phyloP scores from a whole-genome alignment of 176 grass and related monocot species.

The Raddia distichophylla region DNA sequence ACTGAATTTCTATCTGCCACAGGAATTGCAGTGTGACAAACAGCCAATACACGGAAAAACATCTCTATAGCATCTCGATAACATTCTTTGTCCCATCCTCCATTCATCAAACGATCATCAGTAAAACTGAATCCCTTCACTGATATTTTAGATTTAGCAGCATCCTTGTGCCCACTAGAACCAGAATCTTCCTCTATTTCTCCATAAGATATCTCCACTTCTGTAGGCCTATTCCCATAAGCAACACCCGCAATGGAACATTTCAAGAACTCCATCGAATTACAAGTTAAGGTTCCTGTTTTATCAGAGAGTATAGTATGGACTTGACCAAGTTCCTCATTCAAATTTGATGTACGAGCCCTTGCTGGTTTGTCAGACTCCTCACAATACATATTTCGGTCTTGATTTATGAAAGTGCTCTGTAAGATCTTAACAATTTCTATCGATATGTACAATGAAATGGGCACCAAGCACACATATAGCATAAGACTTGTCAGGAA shows the following conservation, averaged over 20 bases:
- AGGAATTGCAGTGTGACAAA: constrained; percentile 94
- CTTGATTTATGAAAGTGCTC: constrained; percentile 87
- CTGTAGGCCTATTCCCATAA: constrained; percentile 64
- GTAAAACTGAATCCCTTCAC: constrained; percentile 90
- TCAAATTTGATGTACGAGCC: constrained; percentile 91
- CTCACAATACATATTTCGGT: constrained; percentile 80
- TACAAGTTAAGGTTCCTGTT: constrained; percentile 95
- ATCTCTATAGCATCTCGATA: constrained; percentile 64
- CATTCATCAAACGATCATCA: constrained; percentile 71
- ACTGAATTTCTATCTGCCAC: constrained; percentile 61
- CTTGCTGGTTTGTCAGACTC: constrained; percentile 84
- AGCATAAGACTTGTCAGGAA: constrained; percentile 92
- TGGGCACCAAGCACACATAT: constrained; percentile 85
- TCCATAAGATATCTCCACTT: constrained; percentile 72
- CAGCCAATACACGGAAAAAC: constrained; percentile 78
- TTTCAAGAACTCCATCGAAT: constrained; percentile 98
- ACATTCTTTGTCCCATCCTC: constrained; percentile 73
- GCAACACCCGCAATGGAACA: constrained; percentile 83
- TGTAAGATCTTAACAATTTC: constrained; percentile 94
- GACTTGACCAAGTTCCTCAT: constrained; percentile 95
- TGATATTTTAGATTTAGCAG: constrained; percentile 40
- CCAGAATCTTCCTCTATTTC: constrained; percentile 54
- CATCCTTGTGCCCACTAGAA: constrained; percentile 42
- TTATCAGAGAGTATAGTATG: constrained; percentile 92
- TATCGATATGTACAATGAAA: constrained; percentile 95